Conservation (phyloP, 192 early-diverging fungal genomes). For the Coemansia sp. region DNA sequence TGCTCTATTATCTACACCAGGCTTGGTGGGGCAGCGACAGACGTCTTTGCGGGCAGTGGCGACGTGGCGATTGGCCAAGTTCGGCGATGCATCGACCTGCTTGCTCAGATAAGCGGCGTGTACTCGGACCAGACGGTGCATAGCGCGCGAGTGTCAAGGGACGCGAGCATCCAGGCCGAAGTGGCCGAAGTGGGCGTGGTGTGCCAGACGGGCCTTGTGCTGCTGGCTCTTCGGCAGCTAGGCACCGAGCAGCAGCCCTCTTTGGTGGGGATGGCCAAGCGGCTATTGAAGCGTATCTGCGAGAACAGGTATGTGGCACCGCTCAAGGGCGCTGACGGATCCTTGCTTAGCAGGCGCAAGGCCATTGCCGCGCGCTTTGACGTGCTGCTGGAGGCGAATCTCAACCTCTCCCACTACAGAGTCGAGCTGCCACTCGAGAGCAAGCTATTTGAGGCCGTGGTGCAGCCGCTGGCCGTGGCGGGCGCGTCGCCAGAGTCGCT, state of each 20-base stretch:
- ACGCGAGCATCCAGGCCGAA: background rate
- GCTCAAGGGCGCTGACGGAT: background rate
- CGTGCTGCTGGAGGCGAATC: slow-evolving; percentile 8
- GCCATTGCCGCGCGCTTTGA: slow-evolving; percentile 33
- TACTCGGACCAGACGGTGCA: background rate
- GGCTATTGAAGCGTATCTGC: slow-evolving; percentile 14
- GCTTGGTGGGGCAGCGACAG: slow-evolving; percentile 14
- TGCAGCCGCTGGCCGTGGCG: slow-evolving; percentile 43
- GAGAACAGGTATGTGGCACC: background rate
- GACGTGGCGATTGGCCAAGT: slow-evolving; percentile 2
- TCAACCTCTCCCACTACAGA: background rate
- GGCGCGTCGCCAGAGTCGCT: slow-evolving; percentile 37
- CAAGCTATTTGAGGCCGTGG: slow-evolving; percentile 17
- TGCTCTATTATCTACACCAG: slow-evolving; percentile 42
- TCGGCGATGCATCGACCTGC: slow-evolving; percentile 19
- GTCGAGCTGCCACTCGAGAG: slow-evolving; percentile 4
- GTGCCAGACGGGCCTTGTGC: slow-evolving; percentile 24
- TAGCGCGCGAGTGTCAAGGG: background rate
- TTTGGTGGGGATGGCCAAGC: slow-evolving; percentile 9
- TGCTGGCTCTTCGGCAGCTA: slow-evolving; percentile 32
- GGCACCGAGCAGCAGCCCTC: slow-evolving; percentile 8
- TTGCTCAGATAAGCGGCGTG: slow-evolving; percentile 12
- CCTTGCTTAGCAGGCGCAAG: slow-evolving; percentile 18
- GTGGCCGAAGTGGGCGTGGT: slow-evolving; percentile 3
- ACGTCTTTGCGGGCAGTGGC: background rate